These are phyloP conservation scores for Pleurotus citrinopileatus DNA, from an alignment of 768 basidiomycete genomes.

Conservation along the genomic window DNA sequence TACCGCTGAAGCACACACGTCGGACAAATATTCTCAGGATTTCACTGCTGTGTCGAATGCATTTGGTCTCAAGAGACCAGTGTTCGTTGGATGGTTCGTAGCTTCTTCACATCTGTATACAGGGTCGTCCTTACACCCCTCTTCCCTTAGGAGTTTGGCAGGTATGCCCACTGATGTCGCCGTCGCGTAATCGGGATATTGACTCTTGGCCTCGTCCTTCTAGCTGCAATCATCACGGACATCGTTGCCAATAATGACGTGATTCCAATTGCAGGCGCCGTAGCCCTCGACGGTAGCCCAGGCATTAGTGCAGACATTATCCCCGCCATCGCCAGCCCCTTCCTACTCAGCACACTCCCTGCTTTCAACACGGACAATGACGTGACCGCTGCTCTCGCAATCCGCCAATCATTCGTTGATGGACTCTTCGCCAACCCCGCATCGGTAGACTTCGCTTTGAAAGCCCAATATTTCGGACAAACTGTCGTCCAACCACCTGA, in stretches of 20 bases:
- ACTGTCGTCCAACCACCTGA: conserved; percentile 18
- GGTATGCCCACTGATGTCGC: conserved; percentile 14
- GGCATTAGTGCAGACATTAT: conserved; percentile 18
- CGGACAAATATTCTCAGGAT: conserved; percentile 21
- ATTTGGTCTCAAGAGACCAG: conserved; percentile 20
- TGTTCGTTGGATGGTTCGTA: conserved; percentile 8
- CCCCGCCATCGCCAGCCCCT: conserved; percentile 16
- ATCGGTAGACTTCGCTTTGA: conserved; percentile 20
- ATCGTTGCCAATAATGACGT: conserved; percentile 24
- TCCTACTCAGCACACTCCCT: conserved; percentile 11
- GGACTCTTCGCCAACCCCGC: conserved; percentile 24
- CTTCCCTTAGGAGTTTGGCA: conserved; percentile 25
- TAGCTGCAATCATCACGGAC: conserved; percentile 27
- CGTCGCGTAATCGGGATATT: neutral
- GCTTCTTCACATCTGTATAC: conserved; percentile 26
- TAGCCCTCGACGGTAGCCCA: conserved; percentile 26
- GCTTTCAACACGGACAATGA: conserved; percentile 16
- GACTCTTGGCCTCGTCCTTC: neutral
- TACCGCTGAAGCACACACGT: conserved; percentile 6
- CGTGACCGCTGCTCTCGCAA: conserved; percentile 15
- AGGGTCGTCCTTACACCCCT: conserved; percentile 13
- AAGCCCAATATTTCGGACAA: conserved; percentile 22
- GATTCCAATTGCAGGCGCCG: conserved; percentile 25
- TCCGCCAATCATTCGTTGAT: conserved; percentile 23
- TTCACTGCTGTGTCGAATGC: conserved; percentile 27